phyloP scores from a whole-genome alignment of 2,329 filamentous ascomycete species.

The Aspergillus candidus region DNA sequence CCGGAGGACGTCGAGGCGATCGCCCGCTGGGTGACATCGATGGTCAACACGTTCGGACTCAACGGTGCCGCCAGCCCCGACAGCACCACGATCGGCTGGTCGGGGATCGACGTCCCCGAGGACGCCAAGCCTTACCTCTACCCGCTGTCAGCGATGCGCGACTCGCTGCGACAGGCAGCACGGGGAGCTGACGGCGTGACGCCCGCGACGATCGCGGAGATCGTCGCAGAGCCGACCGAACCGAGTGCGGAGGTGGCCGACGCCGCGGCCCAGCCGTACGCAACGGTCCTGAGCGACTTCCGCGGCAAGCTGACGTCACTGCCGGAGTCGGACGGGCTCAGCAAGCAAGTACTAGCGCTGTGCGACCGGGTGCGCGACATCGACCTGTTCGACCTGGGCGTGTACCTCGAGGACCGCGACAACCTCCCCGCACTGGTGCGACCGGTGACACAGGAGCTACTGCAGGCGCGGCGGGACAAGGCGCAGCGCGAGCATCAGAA shows the following conservation, averaged over 20 bases:
- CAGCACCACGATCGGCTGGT: slow-evolving; percentile 53
- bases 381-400: slow-evolving; percentile 72
- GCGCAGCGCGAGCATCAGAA: slow-evolving; percentile 45
- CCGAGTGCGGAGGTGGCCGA: slow-evolving; percentile 20
- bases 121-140: slow-evolving; percentile 56
- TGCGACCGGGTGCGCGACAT: slow-evolving; percentile 77
- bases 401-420: slow-evolving; percentile 80
- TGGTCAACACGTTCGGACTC: slow-evolving; percentile 79
- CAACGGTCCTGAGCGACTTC: slow-evolving; percentile 42
- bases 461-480: slow-evolving; percentile 50
- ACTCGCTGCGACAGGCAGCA: slow-evolving; percentile 52
- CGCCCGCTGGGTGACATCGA: slow-evolving; percentile 73
- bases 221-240: slow-evolving; percentile 27
- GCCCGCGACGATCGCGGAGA: slow-evolving; percentile 32
- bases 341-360: slow-evolving; percentile 67
- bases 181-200: slow-evolving; percentile 43
- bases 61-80: slow-evolving; percentile 36
- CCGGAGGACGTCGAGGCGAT: slow-evolving; percentile 47
- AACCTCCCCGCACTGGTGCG: slow-evolving; percentile 65
- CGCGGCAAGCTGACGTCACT: slow-evolving; percentile 35
- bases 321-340: slow-evolving; percentile 46
- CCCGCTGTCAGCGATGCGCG: slow-evolving; percentile 52
- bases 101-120: slow-evolving; percentile 57
- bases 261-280: slow-evolving; percentile 38
- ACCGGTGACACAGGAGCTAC: slow-evolving; percentile 55